These are phyloP conservation scores for Ustilaginoidea virens DNA, from an alignment of 2,329 filamentous ascomycete species.

Conservation along the genomic window DNA sequence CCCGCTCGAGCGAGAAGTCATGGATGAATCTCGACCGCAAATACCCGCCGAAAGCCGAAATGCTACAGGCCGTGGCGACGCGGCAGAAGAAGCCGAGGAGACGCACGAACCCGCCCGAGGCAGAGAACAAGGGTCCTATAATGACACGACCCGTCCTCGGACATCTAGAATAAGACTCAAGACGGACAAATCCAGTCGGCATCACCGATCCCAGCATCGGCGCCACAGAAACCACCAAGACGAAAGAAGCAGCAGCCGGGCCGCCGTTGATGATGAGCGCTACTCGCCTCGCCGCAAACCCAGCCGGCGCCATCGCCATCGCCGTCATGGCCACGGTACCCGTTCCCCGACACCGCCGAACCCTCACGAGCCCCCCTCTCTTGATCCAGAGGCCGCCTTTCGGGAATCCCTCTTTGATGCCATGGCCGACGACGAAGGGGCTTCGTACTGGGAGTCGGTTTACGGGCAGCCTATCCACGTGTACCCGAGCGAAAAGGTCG, in stretches of 20 bases:
- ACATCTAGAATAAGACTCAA: constrained; percentile 5
- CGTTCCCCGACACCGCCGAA: constrained; percentile 31
- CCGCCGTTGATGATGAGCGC: constrained; percentile 10
- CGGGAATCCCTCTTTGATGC: constrained; percentile 92
- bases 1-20: constrained; percentile 10
- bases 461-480: constrained; percentile 89
- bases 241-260: constrained; percentile 3
- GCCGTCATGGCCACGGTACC: constrained; percentile 17
- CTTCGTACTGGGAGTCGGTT: constrained; percentile 88
- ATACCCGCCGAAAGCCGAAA: too few species aligned
- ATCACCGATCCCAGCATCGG: constrained; percentile 1
- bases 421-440: constrained; percentile 91
- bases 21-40: background rate
- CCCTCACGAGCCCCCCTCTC: constrained; percentile 27
- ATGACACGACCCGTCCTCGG: background rate
- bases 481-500: constrained; percentile 39
- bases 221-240: constrained; percentile 1
- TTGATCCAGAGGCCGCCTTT: constrained; percentile 64
- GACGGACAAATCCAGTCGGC: constrained; percentile 2
- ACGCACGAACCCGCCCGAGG: too few species aligned
- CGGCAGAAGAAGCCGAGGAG: too few species aligned
- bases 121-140: too few species aligned
- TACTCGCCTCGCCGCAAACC: constrained; percentile 8
- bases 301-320: constrained; percentile 13
- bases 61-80: constrained; percentile 5